phyloP scores from a whole-genome alignment of 2,329 filamentous ascomycete genomes.

The Whalleya microplaca region DNA sequence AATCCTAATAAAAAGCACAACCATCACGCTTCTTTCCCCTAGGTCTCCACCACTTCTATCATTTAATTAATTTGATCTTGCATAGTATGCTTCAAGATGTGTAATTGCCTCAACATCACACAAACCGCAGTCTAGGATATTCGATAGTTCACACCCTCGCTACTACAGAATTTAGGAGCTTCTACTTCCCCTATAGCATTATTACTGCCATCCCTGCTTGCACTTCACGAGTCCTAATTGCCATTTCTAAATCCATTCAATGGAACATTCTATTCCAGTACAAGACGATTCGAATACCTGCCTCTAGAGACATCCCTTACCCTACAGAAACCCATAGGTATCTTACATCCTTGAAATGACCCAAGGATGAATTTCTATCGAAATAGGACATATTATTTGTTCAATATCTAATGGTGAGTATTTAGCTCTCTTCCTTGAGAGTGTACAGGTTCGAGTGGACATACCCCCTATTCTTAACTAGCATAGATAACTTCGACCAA shows the following conservation, averaged over 20 bases:
- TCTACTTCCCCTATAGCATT: no score
- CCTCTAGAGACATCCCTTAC: not conserved
- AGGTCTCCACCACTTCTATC: no score
- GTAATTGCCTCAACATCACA: no score
- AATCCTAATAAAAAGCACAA: no score
- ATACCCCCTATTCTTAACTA: not conserved
- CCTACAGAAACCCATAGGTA: not conserved
- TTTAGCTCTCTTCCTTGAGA: not conserved
- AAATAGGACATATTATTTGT: not conserved
- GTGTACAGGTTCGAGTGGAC: not conserved
- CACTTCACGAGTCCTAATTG: not conserved
- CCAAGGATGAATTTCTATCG: not conserved
- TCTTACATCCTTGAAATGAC: not conserved
- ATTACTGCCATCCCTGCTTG: no score
- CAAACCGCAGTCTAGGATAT: no score
- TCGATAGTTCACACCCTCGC: no score
- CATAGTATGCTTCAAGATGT: no score
- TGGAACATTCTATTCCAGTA: no score
- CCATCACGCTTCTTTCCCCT: no score
- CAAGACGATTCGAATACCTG: not conserved
- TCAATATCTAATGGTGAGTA: not conserved
- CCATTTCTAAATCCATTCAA: not conserved
- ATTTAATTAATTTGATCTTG: no score
- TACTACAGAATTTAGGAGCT: no score
- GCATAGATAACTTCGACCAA: not conserved